Conservation (phyloP, 139 green algal species). For the Chlorella sp. region DNA sequence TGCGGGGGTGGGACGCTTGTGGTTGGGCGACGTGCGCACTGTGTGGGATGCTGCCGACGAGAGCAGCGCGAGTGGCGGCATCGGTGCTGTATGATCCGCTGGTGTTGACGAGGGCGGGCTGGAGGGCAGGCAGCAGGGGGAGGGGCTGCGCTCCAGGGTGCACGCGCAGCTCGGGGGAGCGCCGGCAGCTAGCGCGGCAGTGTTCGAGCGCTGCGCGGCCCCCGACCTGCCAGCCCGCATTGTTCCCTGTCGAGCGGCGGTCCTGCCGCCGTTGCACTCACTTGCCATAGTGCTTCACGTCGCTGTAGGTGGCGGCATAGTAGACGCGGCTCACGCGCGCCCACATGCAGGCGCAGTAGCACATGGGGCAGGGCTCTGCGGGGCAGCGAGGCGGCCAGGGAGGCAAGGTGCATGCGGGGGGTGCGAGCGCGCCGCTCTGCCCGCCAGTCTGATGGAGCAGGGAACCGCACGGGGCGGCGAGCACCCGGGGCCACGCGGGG, state of each 20-base stretch:
- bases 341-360: slow-evolving; percentile 36
- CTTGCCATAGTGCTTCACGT: slow-evolving; percentile 32
- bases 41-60: background rate
- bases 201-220: background rate
- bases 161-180: background rate
- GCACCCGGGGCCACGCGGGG: too few species aligned
- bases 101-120: background rate
- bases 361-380: slow-evolving; percentile 39
- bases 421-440: background rate
- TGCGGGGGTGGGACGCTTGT: background rate
- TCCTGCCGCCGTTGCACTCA: background rate
- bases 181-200: background rate
- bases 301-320: slow-evolving; percentile 35
- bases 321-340: slow-evolving; percentile 30
- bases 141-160: background rate
- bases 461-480: too few species aligned
- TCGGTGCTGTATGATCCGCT: too few species aligned
- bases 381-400: background rate
- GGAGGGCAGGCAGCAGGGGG: background rate
- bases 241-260: background rate
- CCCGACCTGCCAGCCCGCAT: background rate
- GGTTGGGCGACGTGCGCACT: background rate
- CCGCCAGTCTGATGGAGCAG: too few species aligned
- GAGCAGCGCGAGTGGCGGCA: background rate
- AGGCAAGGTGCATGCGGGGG: background rate